A percentile compares a stretch with the other conserved stretches of the same genome.
These are phyloP conservation scores for Candida schatavii DNA, from an alignment of 805 yeast genomes.

Conservation along the genomic window DNA sequence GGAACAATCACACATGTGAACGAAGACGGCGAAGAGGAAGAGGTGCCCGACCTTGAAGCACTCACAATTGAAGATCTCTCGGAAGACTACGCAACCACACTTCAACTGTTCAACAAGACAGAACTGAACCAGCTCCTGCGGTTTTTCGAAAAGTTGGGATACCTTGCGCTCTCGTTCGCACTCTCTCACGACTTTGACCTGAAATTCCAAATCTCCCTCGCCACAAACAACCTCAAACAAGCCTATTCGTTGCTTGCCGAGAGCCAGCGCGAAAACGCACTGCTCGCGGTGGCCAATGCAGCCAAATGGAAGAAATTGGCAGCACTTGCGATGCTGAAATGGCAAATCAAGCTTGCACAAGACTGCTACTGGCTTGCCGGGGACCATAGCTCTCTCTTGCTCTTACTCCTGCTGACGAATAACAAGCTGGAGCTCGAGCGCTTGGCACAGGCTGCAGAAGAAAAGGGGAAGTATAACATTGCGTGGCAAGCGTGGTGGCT, in stretches of 20 bases:
- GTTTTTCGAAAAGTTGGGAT: slow-evolving; percentile 92
- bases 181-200: slow-evolving; percentile 88
- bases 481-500: slow-evolving; percentile 93
- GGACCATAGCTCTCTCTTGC: slow-evolving; percentile 78
- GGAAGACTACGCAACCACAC: slow-evolving; percentile 44
- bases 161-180: slow-evolving; percentile 74
- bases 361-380: slow-evolving; percentile 74
- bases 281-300: slow-evolving; percentile 32
- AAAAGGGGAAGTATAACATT: slow-evolving; percentile 78
- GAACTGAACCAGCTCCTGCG: slow-evolving; percentile 80
- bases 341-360: slow-evolving; percentile 80
- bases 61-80: slow-evolving; percentile 56
- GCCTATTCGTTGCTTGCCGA: slow-evolving; percentile 55
- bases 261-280: slow-evolving; percentile 46
- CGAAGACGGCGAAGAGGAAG: slow-evolving; percentile 36
- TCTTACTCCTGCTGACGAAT: slow-evolving; percentile 80
- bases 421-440: slow-evolving; percentile 55
- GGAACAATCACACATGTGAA: slow-evolving; percentile 21
- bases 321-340: slow-evolving; percentile 73
- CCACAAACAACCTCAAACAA: slow-evolving; percentile 64
- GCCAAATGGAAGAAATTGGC: slow-evolving; percentile 89
- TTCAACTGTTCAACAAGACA: slow-evolving; percentile 60
- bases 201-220: slow-evolving; percentile 83
- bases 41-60: slow-evolving; percentile 34
- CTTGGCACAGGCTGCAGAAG: slow-evolving; percentile 66